Base-by-base conservation (phyloP, 2,329 filamentous ascomycete species). In the Phaeosphaeriaceae sp. region DNA sequence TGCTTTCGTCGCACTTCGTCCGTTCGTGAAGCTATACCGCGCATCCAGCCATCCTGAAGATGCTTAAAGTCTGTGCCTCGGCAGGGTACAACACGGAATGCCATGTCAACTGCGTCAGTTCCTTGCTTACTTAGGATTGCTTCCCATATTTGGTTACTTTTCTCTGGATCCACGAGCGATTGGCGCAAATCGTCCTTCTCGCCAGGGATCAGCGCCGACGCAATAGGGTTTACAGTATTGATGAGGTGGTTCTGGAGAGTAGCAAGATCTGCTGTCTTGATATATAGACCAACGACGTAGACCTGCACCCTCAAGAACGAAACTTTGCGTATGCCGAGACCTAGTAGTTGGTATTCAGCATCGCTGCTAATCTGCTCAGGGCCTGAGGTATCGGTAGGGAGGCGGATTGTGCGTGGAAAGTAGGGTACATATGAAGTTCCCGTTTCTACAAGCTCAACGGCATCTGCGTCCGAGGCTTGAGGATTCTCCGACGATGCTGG, bases 51-150 rank as follows among this genome's bases (percentile, higher is more conserved):
- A 68, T 99, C 94, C 33, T 93, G 85, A 54, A 99, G 75, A 72
- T 99, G 94, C 58, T 87, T 85, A 74, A 97, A 97, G 74, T 97
- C 92, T 15, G 94, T 99, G 73, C 95, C 92, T 30, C 91, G 83
- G n/a, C 91, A 92, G 0, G 94, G 94, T 2, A 93, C 86, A 56
- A 99, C 88, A 37, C 93, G 84, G 76, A 96, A 86, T 0, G 87
- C 83, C 20, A 87, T 93, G 46, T 91, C 81, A n/a, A 93, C 84
- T 3, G 58, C 66, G n/a, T 50, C 51, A 3, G 61, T 33, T 15
- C 84, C 80, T 0, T 86, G 78, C 49, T 79, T 78, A 30, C 46
- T 49, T 20, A 97, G 76, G 2, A 96, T 79, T 12, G 81, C 77
- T 35, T 86, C 81, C 92, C 92, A 97, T 28, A 90, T 83, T 58